phyloP scores from a whole-genome alignment of 306 rosid species.

The Pueraria montana region DNA sequence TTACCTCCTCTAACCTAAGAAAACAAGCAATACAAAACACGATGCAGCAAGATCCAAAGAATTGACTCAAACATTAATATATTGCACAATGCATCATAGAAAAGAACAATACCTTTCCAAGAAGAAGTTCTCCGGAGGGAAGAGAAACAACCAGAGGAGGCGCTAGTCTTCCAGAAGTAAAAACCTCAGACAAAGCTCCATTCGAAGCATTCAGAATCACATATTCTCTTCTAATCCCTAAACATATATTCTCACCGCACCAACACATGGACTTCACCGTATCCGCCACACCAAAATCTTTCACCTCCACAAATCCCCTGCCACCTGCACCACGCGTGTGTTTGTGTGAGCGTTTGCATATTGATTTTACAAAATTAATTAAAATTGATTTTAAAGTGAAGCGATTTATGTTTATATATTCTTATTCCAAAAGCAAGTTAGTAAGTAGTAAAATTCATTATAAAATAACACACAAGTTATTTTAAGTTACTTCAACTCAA shows the following conservation, averaged over 20 bases:
- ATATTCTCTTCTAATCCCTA: slow-evolving; percentile 89
- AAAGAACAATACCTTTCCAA: slow-evolving; percentile 79
- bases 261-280: slow-evolving; percentile 91
- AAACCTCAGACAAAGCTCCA: slow-evolving; percentile 85
- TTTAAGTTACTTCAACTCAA: background rate
- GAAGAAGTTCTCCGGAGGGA: slow-evolving; percentile 97
- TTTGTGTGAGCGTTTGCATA: background rate
- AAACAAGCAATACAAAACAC: background rate
- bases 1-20: slow-evolving; percentile 33
- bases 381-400: background rate
- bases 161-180: slow-evolving; percentile 92
- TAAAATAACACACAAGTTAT: background rate
- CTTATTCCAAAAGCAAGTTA: background rate
- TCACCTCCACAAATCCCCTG: slow-evolving; percentile 97
- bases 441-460: background rate
- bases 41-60: background rate
- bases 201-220: slow-evolving; percentile 80
- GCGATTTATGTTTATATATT: background rate
- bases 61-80: background rate
- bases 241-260: slow-evolving; percentile 97
- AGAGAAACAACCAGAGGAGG: slow-evolving; percentile 93
- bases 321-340: slow-evolving; percentile 63
- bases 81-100: background rate
- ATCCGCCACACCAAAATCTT: slow-evolving; percentile 88
- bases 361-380: background rate